Conservation (phyloP, 495 filamentous ascomycete species). For the Neurospora sp. region DNA sequence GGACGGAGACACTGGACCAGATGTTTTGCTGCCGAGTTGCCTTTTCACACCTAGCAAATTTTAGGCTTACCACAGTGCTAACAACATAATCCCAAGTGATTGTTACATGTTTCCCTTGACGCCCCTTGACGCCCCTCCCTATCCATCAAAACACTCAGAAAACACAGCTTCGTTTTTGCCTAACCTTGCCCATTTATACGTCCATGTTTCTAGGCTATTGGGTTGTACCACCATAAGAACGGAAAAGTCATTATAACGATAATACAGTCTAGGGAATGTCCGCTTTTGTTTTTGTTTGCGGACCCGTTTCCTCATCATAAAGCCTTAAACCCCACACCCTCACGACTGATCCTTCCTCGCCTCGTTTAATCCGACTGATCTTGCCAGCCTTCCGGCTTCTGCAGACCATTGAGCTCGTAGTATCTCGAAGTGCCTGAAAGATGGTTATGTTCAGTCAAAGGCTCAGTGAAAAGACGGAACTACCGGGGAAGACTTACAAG, state of each 20-base stretch:
- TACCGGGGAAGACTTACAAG: constrained; percentile 51
- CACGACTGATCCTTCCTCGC: background rate
- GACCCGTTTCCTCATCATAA: background rate
- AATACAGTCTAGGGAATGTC: background rate
- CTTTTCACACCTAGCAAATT: background rate
- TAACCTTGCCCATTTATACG: background rate
- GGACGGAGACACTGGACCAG: background rate
- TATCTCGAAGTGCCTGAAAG: constrained; percentile 61
- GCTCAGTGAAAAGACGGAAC: background rate
- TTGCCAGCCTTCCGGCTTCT: constrained; percentile 76
- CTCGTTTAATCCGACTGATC: constrained; percentile 47
- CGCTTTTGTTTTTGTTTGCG: background rate
- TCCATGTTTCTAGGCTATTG: background rate
- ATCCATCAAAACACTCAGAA: background rate
- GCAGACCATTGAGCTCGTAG: constrained; percentile 69
- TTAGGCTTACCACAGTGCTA: background rate
- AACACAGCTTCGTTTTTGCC: background rate
- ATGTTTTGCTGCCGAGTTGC: background rate
- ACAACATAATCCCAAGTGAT: background rate
- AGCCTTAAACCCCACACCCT: background rate
- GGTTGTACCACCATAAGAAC: background rate
- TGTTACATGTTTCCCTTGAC: background rate
- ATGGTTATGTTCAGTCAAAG: constrained; percentile 6
- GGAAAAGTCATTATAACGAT: background rate
- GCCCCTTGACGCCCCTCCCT: background rate